A percentile compares a stretch with the other conserved stretches of the same genome.
Conservation (phyloP, 179 eudicot species). For the Vitellaria paradoxa region DNA sequence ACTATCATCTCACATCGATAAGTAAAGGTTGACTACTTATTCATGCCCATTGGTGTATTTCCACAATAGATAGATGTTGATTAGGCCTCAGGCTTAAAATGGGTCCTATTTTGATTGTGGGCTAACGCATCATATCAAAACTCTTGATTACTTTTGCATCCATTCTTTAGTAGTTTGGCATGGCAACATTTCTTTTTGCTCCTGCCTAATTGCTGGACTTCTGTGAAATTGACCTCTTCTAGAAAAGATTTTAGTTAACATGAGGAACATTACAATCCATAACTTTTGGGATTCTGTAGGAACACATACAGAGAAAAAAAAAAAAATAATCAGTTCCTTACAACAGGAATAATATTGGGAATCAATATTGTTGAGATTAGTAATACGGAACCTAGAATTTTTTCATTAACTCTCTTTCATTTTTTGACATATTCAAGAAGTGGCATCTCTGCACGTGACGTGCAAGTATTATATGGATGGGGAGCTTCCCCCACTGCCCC, state of each 20-base stretch:
- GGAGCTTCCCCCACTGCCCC: too few species aligned
- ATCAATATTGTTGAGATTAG: not conserved
- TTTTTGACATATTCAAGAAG: too few species aligned
- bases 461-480: too few species aligned
- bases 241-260: not conserved
- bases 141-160: not conserved
- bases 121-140: not conserved
- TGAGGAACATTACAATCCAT: not conserved
- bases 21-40: not conserved
- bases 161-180: not conserved
- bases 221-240: not conserved
- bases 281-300: not conserved
- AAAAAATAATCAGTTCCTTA: too few species aligned
- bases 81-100: not conserved
- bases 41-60: not conserved
- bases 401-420: too few species aligned
- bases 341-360: not conserved
- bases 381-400: too few species aligned
- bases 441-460: too few species aligned
- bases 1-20: not conserved
- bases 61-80: not conserved
- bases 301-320: not conserved
- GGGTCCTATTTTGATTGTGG: not conserved
- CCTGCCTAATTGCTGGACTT: not conserved
- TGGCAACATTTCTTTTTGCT: not conserved